Conservation (phyloP, 2,329 filamentous ascomycete genomes). For the Talaromyces sp. region DNA sequence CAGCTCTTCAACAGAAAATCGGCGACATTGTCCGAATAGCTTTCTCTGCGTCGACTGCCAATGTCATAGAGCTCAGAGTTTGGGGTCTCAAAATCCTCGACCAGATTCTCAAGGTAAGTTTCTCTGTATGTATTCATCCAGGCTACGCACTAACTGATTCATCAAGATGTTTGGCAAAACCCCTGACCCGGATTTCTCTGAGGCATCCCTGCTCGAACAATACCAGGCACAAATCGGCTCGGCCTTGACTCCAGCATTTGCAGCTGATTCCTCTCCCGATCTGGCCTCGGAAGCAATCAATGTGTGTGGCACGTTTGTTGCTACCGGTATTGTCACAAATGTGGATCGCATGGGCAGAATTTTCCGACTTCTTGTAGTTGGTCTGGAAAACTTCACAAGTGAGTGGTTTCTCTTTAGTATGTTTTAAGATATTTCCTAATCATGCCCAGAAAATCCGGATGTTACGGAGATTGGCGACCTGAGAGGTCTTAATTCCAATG, state of each 20-base stretch:
- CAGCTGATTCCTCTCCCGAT: conserved; percentile 90
- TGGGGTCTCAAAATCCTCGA: conserved; percentile 93
- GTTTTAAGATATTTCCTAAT: conserved; percentile 10
- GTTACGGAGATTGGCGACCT: conserved; percentile 87
- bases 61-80: conserved; percentile 81
- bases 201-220: conserved; percentile 91
- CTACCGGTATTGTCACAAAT: conserved; percentile 94
- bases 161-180: conserved; percentile 81
- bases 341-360: conserved; percentile 99
- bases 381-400: conserved; percentile 85
- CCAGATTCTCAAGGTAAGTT: conserved; percentile 66
- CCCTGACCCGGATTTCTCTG: conserved; percentile 94
- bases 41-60: conserved; percentile 93
- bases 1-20: conserved; percentile 73
- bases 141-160: not conserved
- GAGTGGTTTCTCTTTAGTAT: conserved; percentile 18
- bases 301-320: conserved; percentile 96
- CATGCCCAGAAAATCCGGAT: conserved; percentile 57
- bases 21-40: conserved; percentile 94
- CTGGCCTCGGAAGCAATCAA: conserved; percentile 93
- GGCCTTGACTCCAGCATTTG: conserved; percentile 91
- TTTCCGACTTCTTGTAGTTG: conserved; percentile 83
- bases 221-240: conserved; percentile 98
- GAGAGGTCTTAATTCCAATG: conserved; percentile 87
- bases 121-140: not conserved